Base-by-base conservation (phyloP, 1,284 basidiomycete genomes). In the Sporisorium graminicola region DNA sequence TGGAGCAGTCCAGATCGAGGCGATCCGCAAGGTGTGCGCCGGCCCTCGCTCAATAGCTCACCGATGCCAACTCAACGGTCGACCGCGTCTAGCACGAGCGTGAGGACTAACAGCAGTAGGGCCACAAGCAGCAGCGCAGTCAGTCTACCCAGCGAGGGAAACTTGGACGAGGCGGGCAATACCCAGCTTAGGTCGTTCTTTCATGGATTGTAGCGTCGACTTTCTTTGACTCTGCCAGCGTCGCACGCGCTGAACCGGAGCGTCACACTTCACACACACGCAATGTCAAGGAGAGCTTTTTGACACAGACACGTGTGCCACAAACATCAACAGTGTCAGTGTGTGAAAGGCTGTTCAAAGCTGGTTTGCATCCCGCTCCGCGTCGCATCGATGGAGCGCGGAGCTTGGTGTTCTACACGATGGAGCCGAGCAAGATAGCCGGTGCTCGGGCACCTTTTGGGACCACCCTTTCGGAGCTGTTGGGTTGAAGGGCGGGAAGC, bases 371-470 rank as follows among this genome's bases (percentile, higher is more conserved):
- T 31, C 29, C 29, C 29, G 29, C 29, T 31, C 10, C n/a, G n/a
- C n/a, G n/a, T 31, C 10, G 29, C 29, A 5, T 31, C 29, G 29
- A 31, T 31, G 29, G 29, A 51, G 10, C 16, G 26, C 26, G 0
- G 37, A 2, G 29, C 12, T 27, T n/a, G 13, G 9, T 13, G 12
- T 37, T 61, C 57, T n/a, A 74, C 9, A 70, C 64, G 12, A 78
- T 42, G 22, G 58, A 3, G 0, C 79, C 79, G 18, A 81, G 66
- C 26, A 81, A 20, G 31, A 81, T 79, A 0, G 77, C 79, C 5
- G 63, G 22, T 0, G 55, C 74, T 33, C 2, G 50, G 1, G 20
- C n/a, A 1, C 68, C 77, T 1, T 44, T 46, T n/a, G 56, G 27
- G 18, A 77, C 14, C 14, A 20, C 33, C 13, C 26, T 26, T 3